Evolutionary conservation across 306 rosid species (phyloP).

Genomic region (Hylodesmum podocarpum): DNA sequence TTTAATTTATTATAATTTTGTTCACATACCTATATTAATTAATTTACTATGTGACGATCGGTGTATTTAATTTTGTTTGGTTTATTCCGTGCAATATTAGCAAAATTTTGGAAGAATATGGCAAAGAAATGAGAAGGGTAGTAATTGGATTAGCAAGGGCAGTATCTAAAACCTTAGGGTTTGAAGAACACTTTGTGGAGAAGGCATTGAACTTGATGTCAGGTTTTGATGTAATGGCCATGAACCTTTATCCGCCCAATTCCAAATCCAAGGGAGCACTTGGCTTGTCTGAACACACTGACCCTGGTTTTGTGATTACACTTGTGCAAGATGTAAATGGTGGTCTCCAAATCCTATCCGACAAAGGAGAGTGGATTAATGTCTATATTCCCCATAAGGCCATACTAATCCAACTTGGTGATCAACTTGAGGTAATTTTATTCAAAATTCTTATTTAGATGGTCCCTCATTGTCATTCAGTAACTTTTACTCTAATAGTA

Average conservation of each 20-base stretch:
- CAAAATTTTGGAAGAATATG: conserved; percentile 40
- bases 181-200: conserved; percentile 54
- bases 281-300: conserved; percentile 51
- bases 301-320: conserved; percentile 55
- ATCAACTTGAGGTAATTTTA: conserved; percentile 55
- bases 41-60: too few relatives aligned
- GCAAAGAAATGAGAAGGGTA: conserved; percentile 32
- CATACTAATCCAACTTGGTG: conserved; percentile 57
- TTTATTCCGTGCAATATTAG: conserved; percentile 8
- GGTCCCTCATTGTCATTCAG: too few relatives aligned
- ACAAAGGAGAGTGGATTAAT: conserved; percentile 49
- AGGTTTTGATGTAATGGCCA: conserved; percentile 54
- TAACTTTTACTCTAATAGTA: too few relatives aligned
- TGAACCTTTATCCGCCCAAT: conserved; percentile 56
- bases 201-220: conserved; percentile 44
- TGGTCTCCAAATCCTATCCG: conserved; percentile 56
- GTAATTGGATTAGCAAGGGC: conserved; percentile 43
- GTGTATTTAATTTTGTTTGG: not conserved
- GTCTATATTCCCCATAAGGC: conserved; percentile 48
- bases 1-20: not conserved
- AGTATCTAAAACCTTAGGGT: conserved; percentile 43
- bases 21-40: not conserved
- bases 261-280: conserved; percentile 29
- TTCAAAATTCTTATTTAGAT: too few relatives aligned
- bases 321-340: conserved; percentile 55